phyloP scores from a whole-genome alignment of 2,329 filamentous ascomycete species.

The Microascus cirrosus region DNA sequence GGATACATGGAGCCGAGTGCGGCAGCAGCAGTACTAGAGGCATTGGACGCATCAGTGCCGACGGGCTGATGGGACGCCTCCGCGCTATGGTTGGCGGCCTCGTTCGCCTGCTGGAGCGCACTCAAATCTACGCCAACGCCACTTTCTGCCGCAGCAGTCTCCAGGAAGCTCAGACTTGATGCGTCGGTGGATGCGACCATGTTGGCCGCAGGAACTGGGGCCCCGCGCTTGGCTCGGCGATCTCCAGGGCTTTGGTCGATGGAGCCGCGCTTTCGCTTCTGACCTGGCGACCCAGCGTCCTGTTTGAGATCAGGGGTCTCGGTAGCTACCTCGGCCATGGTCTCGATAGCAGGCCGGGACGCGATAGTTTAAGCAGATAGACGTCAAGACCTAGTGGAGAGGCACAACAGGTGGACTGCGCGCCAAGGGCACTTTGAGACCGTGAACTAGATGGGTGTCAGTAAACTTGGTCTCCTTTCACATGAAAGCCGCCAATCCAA shows the following conservation, averaged over 20 bases:
- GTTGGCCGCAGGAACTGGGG: slow-evolving; percentile 23
- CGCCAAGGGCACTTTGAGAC: neutral
- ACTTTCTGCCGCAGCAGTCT: slow-evolving; percentile 20
- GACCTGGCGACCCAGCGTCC: slow-evolving; percentile 23
- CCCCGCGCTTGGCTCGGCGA: slow-evolving; percentile 37
- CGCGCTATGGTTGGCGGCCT: slow-evolving; percentile 6
- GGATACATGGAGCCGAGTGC: slow-evolving; percentile 48
- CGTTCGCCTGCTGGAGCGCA: slow-evolving; percentile 40
- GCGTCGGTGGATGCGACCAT: slow-evolving; percentile 6
- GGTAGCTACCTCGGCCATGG: slow-evolving; percentile 35
- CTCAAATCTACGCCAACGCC: slow-evolving; percentile 42
- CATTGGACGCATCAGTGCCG: slow-evolving; percentile 36
- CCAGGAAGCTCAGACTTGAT: slow-evolving; percentile 28
- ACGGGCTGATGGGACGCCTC: slow-evolving; percentile 27
- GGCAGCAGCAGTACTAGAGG: slow-evolving; percentile 48
- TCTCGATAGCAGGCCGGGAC: neutral
- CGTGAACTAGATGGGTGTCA: neutral
- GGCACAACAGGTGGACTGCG: neutral
- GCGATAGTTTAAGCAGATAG: neutral
- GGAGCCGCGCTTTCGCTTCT: slow-evolving; percentile 44
- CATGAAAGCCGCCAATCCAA: neutral
- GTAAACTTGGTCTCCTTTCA: neutral
- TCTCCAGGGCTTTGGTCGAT: slow-evolving; percentile 36
- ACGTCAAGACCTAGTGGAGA: neutral
- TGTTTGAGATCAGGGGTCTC: slow-evolving; percentile 37